These are phyloP conservation scores for Casuarina cunninghamiana DNA, from an alignment of 306 rosid genomes.

Conservation along the genomic window DNA sequence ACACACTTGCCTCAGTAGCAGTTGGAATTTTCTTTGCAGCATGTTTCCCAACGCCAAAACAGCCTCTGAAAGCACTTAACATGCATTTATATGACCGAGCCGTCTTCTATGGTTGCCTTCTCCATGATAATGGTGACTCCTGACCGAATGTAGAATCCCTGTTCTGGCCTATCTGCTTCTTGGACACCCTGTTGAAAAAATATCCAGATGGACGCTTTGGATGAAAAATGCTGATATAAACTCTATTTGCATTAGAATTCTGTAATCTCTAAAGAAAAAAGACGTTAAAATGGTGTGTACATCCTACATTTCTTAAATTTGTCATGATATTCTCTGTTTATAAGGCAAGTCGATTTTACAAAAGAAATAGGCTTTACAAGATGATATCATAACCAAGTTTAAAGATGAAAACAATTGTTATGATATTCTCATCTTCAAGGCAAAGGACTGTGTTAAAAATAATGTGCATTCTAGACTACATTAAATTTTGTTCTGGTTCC, in stretches of 20 bases:
- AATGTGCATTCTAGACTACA: too few relatives aligned
- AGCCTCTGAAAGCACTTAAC: conserved; percentile 2
- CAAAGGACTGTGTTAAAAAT: too few relatives aligned
- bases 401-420: too few relatives aligned
- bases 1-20: conserved; percentile 7
- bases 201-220: conserved; percentile 13
- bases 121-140: conserved; percentile 73
- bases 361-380: too few relatives aligned
- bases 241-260: background rate
- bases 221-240: conserved; percentile 4
- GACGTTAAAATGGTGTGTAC: too few relatives aligned
- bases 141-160: conserved; percentile 79
- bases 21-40: conserved; percentile 8
- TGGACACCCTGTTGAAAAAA: conserved; percentile 54
- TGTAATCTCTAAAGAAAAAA: background rate
- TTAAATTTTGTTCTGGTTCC: too few relatives aligned
- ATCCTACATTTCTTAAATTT: too few relatives aligned
- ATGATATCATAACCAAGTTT: too few relatives aligned
- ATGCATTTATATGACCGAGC: conserved; percentile 57
- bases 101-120: conserved; percentile 74
- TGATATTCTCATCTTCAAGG: too few relatives aligned
- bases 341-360: too few relatives aligned
- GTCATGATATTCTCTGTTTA: too few relatives aligned
- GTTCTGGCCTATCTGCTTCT: conserved; percentile 82
- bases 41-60: conserved; percentile 25